These are phyloP conservation scores for Phytophthora litchii DNA, from an alignment of 352 stramenopile genomes.

Conservation along the genomic window DNA sequence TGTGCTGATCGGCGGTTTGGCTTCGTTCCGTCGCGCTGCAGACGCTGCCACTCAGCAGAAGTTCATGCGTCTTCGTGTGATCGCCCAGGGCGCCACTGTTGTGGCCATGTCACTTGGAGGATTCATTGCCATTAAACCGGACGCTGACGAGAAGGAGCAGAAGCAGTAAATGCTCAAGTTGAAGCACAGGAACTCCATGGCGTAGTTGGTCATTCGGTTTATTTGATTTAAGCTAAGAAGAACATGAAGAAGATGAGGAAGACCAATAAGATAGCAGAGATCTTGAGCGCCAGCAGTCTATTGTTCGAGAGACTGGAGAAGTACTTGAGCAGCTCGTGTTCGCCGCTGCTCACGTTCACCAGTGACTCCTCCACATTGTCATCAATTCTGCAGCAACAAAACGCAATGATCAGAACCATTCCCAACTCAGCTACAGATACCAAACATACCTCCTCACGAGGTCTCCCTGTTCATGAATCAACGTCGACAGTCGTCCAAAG, in stretches of 20 bases:
- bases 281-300: constrained; percentile 85
- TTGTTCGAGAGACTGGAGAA: constrained; percentile 88
- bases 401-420: constrained; percentile 11
- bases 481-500: constrained; percentile 77
- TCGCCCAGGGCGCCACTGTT: constrained; percentile 77
- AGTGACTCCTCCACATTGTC: constrained; percentile 86
- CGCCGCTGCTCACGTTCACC: constrained; percentile 72
- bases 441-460: constrained; percentile 69
- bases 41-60: constrained; percentile 80
- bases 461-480: constrained; percentile 86
- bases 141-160: constrained; percentile 32
- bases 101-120: constrained; percentile 69
- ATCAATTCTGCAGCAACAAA: constrained; percentile 68
- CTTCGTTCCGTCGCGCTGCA: constrained; percentile 67
- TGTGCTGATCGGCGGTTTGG: constrained; percentile 66
- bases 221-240: constrained; percentile 76
- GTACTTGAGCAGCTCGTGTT: constrained; percentile 88
- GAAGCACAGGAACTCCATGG: constrained; percentile 8
- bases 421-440: background rate
- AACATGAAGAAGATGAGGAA: constrained; percentile 92
- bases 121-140: constrained; percentile 64
- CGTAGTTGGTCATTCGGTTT: constrained; percentile 26
- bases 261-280: constrained; percentile 87
- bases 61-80: constrained; percentile 79
- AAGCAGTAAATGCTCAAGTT: constrained; percentile 13